Evolutionary conservation across 2,329 filamentous ascomycete species (phyloP).

Genomic region (Penicillium sclerotiorum): DNA sequence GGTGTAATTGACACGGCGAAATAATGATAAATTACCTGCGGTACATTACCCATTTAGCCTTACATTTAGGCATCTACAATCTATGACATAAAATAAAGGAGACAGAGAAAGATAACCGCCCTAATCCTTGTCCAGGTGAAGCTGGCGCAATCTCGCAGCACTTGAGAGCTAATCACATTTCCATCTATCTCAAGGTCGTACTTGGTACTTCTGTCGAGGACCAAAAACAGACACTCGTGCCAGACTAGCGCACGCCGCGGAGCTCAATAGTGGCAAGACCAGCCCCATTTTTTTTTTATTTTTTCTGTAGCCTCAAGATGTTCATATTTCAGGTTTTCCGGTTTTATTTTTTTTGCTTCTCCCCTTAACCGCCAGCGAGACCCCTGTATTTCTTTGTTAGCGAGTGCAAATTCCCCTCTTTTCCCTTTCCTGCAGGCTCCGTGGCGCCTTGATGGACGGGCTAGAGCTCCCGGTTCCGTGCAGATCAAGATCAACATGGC

Average conservation of each 20-base stretch:
- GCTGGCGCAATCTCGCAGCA: too few species aligned
- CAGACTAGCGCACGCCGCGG: not conserved
- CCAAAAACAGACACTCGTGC: too few species aligned
- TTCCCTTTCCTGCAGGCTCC: constrained; percentile 1
- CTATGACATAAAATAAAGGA: not conserved
- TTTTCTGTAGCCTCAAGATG: not conserved
- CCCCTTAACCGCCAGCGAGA: too few species aligned
- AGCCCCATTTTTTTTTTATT: constrained; percentile 1
- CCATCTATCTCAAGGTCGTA: too few species aligned
- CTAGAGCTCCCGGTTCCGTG: constrained; percentile 25
- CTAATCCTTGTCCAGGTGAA: too few species aligned
- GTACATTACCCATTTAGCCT: too few species aligned
- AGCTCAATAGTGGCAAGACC: constrained; percentile 2
- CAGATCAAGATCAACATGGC: constrained; percentile 28
- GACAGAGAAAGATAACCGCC: not conserved
- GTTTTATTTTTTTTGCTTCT: not conserved
- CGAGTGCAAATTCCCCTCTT: not conserved
- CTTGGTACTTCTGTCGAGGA: too few species aligned
- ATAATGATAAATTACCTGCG: not conserved
- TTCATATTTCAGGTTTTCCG: too few species aligned
- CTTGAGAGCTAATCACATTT: too few species aligned
- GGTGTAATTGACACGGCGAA: too few species aligned
- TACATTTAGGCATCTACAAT: too few species aligned
- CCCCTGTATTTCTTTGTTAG: not conserved
- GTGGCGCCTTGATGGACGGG: constrained; percentile 9